Base-by-base conservation (phyloP, 352 stramenopile species). In the Globisporangium solare region DNA sequence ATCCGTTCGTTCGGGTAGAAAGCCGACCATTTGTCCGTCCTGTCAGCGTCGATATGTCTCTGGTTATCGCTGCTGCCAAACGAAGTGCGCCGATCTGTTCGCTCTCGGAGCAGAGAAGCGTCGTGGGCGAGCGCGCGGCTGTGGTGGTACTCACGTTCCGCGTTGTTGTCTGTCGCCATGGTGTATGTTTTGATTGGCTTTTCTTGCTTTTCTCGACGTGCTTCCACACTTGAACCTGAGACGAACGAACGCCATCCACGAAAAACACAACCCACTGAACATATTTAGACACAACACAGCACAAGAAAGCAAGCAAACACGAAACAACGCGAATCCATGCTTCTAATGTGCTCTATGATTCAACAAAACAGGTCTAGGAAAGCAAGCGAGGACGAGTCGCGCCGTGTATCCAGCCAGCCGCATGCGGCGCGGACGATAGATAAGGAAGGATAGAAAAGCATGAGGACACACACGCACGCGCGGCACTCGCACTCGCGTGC, bases 1-100 rank as follows among this genome's bases (percentile, higher is more conserved):
- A 90, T 65, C 37, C 79, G 54, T 45, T 74, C 64, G 37, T 70
- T 75, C 18, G 76, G 74, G 46, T 90, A 90, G 52, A 79, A 76
- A 24, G 68, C 59, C 18, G 64, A 57, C 78, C 78, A 88, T 52
- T 79, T 74, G 48, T 83, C 66, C 18, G 67, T 82, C 11, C 68
- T 45, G 20, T 49, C 47, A 12, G 27, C 5, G 39, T 65, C 59
- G 37, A 63, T 43, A 21, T 49, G 39, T 39, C 49, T 42, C 32
- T 45, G 42, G 20, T 41, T 55, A 11, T 58, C 35, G 22, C 24
- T 58, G 13, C n/a, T 47, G 21, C 14, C 27, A 35, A 35, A 35
- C 27, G 27, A 10, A 35, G 27, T 6, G 27, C 27, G 27, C 27
- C 5, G 27, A 35, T 35, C 27, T 35, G 5, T 8, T 12, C 53